Base-by-base conservation (phyloP, 345 rosid genomes). In the Brassica nigra region DNA sequence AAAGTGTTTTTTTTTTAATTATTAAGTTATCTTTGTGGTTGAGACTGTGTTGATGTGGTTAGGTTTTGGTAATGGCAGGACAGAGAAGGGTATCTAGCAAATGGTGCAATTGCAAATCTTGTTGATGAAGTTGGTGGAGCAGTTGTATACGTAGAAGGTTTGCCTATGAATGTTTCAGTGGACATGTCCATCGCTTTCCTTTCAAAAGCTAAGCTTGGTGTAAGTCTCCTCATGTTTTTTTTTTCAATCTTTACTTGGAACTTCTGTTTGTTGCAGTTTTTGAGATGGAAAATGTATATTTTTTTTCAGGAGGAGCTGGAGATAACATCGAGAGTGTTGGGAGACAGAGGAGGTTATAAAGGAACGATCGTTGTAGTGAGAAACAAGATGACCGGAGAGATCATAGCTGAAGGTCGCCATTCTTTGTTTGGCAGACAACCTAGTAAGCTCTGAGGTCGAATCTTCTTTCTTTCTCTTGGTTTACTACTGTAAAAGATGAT, bases 361-460 rank as follows among this genome's bases (percentile, higher is more conserved):
- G 99, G 94, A 39, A 88, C 97, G 4, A 31, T 82, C 8, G 91
- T 95, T 69, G 89, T 86, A 9, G 79, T 95, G 29, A 90, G 85
- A 78, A 95, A 90, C 84, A 91, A 90, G 77, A 77, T 59, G 49
- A 91, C 92, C 0, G 97, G 97, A 12, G 96, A 92, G 87, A 57
- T 90, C 58, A 84, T 95, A 34, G 99, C 99, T 0, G 98, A 95
- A 88, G 98, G 97, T 62, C 91, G 97, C 12, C 99, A 95, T 86
- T 95, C 98, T 4, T 49, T 90, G 88, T 92, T 88, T 73, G 91
- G 91, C 36, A 82, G 71, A 74, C 88, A 79, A 73, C 55, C 79
- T 75, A 95, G 96, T 88, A 91, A 91, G 79, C 87, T 95, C 85
- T 91, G 69, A 78, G 8, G 15, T 57, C 1, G 2, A 47, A 68